phyloP scores from a whole-genome alignment of 2,329 filamentous ascomycete species.

The Hymenoscyphus albidus region DNA sequence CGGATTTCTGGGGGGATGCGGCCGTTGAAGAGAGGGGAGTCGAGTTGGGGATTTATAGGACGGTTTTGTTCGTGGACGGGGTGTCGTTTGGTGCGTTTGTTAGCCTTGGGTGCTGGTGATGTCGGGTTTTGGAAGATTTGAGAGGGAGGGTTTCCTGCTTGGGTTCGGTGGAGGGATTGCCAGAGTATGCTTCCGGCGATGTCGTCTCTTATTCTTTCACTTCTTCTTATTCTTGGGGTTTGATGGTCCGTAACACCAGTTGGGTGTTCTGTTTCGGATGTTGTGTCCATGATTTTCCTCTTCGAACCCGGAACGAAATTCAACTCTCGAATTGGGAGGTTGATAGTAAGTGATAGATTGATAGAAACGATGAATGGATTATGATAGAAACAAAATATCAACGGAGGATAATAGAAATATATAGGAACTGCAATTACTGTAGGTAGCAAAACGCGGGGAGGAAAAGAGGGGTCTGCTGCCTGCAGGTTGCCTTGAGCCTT shows the following conservation, averaged over 20 bases:
- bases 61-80: slow-evolving; percentile 12
- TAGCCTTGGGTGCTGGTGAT: neutral
- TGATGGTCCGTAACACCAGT: neutral
- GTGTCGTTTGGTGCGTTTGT: neutral
- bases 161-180: neutral
- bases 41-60: slow-evolving; percentile 18
- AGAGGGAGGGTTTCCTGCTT: neutral
- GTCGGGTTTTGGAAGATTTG: neutral
- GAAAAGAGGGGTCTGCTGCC: neutral
- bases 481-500: neutral
- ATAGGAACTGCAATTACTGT: neutral
- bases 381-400: too few species aligned
- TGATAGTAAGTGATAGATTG: too few species aligned
- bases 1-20: slow-evolving; percentile 26
- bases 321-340: neutral
- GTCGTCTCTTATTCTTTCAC: too few species aligned
- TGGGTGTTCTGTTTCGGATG: neutral
- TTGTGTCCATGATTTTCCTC: neutral
- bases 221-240: neutral
- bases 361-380: too few species aligned
- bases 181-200: neutral
- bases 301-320: neutral
- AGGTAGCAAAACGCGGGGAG: neutral
- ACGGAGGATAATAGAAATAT: neutral
- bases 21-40: slow-evolving; percentile 24